A percentile compares a stretch with the other conserved stretches of the same genome.
These are phyloP conservation scores for Cladorrhinum sp. DNA, from an alignment of 2,329 filamentous ascomycete species.

Conservation along the genomic window DNA sequence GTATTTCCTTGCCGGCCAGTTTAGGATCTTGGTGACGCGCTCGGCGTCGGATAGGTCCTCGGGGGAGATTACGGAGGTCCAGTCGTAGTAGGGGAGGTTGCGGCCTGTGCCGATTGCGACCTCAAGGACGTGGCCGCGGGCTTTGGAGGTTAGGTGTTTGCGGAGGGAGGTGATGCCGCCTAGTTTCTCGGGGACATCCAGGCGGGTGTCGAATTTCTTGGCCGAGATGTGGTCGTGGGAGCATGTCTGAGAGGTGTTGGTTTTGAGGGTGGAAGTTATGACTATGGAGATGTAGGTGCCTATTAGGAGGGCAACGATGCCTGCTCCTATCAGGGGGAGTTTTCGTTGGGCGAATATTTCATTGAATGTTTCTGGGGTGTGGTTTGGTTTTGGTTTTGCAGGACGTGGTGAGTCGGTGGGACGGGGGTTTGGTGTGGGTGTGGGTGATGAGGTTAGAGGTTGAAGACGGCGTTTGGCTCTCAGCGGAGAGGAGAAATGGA, in stretches of 20 bases:
- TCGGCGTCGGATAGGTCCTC: conserved; percentile 20
- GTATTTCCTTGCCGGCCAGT: conserved; percentile 21
- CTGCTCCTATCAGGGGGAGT: conserved; percentile 47
- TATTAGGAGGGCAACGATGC: conserved; percentile 44
- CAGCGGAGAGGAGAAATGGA: conserved; percentile 12
- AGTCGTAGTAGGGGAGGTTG: conserved; percentile 59
- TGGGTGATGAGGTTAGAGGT: conserved; percentile 9
- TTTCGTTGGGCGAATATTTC: conserved; percentile 37
- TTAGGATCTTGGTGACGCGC: neutral
- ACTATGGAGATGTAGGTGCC: conserved; percentile 47
- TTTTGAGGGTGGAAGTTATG: conserved; percentile 35
- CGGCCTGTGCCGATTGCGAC: conserved; percentile 62
- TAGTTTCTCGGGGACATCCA: conserved; percentile 55
- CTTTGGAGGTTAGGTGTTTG: conserved; percentile 45
- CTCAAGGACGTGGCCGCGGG: conserved; percentile 58
- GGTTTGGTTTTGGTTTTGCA: neutral
- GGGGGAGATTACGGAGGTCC: conserved; percentile 41
- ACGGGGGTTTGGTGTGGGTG: neutral
- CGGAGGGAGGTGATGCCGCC: conserved; percentile 55
- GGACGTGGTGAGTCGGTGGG: neutral
- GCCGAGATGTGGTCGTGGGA: conserved; percentile 40
- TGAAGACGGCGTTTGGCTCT: conserved; percentile 3
- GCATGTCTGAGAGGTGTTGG: conserved; percentile 30
- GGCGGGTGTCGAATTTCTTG: conserved; percentile 55
- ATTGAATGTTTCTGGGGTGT: conserved; percentile 31